A percentile compares a stretch with the other conserved stretches of the same genome.
These are phyloP conservation scores for Pyrrhoderma lamaoense DNA, from an alignment of 1,284 basidiomycete species.

Conservation along the genomic window DNA sequence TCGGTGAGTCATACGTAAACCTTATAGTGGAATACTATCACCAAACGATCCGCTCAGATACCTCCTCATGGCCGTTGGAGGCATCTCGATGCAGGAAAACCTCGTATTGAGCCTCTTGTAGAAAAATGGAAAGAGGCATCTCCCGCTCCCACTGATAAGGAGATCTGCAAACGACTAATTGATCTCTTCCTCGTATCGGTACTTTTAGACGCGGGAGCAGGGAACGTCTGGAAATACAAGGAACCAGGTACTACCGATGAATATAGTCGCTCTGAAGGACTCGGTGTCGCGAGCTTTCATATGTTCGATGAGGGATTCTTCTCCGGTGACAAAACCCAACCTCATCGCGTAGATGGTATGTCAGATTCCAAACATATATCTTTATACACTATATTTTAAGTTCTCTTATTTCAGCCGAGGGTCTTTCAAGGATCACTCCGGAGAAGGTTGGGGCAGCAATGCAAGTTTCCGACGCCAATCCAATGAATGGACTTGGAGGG, in stretches of 20 bases:
- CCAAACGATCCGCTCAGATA: conserved; percentile 44
- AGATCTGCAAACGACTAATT: conserved; percentile 67
- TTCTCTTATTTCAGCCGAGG: conserved; percentile 45
- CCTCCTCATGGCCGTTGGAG: conserved; percentile 89
- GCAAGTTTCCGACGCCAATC: conserved; percentile 76
- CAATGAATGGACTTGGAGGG: conserved; percentile 88
- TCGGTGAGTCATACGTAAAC: conserved; percentile 37
- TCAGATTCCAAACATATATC: conserved; percentile 2
- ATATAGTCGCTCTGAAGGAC: conserved; percentile 79
- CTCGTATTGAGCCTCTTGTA: conserved; percentile 57
- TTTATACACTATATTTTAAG: neutral
- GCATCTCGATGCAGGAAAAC: conserved; percentile 69
- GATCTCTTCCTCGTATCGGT: conserved; percentile 94
- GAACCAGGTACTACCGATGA: conserved; percentile 52
- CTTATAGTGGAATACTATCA: no score
- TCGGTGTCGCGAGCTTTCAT: conserved; percentile 86
- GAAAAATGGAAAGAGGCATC: conserved; percentile 44
- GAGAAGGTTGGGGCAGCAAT: conserved; percentile 62
- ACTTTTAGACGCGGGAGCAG: conserved; percentile 89
- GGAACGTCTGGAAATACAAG: conserved; percentile 73
- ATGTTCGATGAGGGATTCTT: conserved; percentile 87
- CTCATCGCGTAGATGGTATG: conserved; percentile 72
- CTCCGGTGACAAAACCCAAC: conserved; percentile 56
- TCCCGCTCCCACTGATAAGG: conserved; percentile 44
- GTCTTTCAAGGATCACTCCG: conserved; percentile 58